Evolutionary conservation across 2,329 filamentous ascomycete genomes (phyloP), one percentile per base, ranked within the genome.

Genomic region (Fusarium chaquense): DNA sequence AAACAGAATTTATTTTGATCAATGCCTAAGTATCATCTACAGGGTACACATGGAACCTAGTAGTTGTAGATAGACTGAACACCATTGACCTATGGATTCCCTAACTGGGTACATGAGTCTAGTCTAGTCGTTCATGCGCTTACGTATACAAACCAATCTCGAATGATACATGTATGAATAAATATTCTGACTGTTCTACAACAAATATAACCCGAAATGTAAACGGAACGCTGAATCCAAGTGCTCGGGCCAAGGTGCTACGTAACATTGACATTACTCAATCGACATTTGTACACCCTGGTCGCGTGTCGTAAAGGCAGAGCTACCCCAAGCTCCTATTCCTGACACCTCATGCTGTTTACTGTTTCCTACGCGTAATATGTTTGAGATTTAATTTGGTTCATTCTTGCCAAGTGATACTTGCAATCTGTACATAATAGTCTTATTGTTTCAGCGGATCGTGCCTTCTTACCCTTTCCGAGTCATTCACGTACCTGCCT

Each of bases 301-400:
- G 67, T 70, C 67, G 58, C 58, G 67, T 70, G 67, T 43, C 15
- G 20, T 50, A n/a, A 36, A 41, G 35, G 32, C 28, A 45, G 35
- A 51, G 47, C 63, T 60, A 50, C 58, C 63, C 67, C 67, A 61
- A 68, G 67, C 68, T 70, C 63, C 51, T 40, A 38, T 64, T 51
- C 30, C 32, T 59, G 59, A 62, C 61, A 45, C 41, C 30, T 43
- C 53, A 36, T 67, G 43, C 32, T 54, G 43, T 56, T 51, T 62
- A 33, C 26, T 58, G 47, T 55, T 46, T 24, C 50, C 30, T 56
- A 13, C 45, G 41, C 13, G 26, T 40, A 16, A 28, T 28, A 26
- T 40, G 35, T 47, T 46, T 60, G 43, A 53, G 46, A 51, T 51
- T 53, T 33, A 30, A 20, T 20, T 44, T 64, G 53, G 35, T 28